phyloP scores from a whole-genome alignment of 345 rosid species.

The Boechera stricta region DNA sequence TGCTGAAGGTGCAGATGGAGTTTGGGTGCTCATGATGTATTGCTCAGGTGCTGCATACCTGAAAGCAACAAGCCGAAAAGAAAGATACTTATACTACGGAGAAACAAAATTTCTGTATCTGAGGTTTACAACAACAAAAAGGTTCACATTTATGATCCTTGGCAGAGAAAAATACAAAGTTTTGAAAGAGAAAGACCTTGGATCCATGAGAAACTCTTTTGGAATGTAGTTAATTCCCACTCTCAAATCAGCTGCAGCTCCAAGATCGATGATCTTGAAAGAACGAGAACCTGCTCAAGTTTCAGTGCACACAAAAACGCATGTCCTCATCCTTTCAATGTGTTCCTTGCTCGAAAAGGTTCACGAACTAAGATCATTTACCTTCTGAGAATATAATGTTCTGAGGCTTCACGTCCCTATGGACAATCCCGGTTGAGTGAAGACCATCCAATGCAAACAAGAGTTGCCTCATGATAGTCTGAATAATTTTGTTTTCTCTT shows the following conservation, averaged over 20 bases:
- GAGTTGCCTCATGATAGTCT: constrained; percentile 85
- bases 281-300: constrained; percentile 73
- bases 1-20: constrained; percentile 98
- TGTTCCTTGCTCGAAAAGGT: constrained; percentile 15
- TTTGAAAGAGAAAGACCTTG: constrained; percentile 55
- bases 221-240: constrained; percentile 98
- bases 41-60: constrained; percentile 98
- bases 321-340: constrained; percentile 26
- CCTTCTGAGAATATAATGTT: constrained; percentile 96
- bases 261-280: constrained; percentile 96
- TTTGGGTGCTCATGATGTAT: constrained; percentile 99
- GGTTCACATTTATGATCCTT: constrained; percentile 14
- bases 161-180: constrained; percentile 20
- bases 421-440: constrained; percentile 96
- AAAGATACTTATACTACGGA: background rate
- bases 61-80: constrained; percentile 23
- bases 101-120: background rate
- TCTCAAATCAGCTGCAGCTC: constrained; percentile 97
- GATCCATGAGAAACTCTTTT: constrained; percentile 94
- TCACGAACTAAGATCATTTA: constrained; percentile 45
- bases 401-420: constrained; percentile 93
- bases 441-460: constrained; percentile 96
- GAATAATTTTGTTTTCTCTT: constrained; percentile 87
- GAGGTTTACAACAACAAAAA: background rate
- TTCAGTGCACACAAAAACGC: constrained; percentile 19